Evolutionary conservation across 2,329 filamentous ascomycete genomes (phyloP).

Genomic region (Fusarium sp.): DNA sequence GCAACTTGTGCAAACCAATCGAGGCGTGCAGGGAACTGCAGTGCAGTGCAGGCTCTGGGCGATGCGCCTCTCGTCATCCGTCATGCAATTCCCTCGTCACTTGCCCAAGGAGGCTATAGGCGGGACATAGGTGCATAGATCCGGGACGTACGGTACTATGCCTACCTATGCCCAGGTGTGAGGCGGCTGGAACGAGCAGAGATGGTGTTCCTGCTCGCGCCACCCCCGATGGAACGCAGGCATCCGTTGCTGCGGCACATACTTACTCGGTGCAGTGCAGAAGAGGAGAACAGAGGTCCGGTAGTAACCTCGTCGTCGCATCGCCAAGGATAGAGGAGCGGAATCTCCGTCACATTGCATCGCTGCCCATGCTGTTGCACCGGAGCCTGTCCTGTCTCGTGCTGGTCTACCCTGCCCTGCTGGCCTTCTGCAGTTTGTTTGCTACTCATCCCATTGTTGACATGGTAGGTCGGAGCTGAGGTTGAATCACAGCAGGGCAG

Average conservation of each 20-base stretch:
- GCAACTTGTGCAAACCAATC: constrained; percentile 24
- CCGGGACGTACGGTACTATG: background rate
- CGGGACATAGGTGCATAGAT: constrained; percentile 4
- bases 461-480: constrained; percentile 20
- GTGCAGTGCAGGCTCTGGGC: background rate
- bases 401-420: constrained; percentile 9
- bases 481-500: constrained; percentile 15
- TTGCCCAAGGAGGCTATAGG: background rate
- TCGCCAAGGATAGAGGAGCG: constrained; percentile 10
- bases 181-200: constrained; percentile 4
- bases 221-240: constrained; percentile 6
- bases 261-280: constrained; percentile 4
- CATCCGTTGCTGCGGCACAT: constrained; percentile 8
- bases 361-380: background rate
- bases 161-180: background rate
- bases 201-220: constrained; percentile 17
- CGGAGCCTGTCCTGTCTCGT: background rate
- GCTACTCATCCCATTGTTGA: constrained; percentile 5
- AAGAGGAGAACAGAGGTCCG: background rate
- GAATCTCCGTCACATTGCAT: constrained; percentile 13
- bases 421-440: constrained; percentile 1
- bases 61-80: constrained; percentile 6
- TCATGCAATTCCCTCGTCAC: constrained; percentile 13
- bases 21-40: constrained; percentile 13
- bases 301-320: constrained; percentile 13